Evolutionary conservation across 805 yeast species (phyloP).

Genomic region (Diddensiella caesifluorescens): DNA sequence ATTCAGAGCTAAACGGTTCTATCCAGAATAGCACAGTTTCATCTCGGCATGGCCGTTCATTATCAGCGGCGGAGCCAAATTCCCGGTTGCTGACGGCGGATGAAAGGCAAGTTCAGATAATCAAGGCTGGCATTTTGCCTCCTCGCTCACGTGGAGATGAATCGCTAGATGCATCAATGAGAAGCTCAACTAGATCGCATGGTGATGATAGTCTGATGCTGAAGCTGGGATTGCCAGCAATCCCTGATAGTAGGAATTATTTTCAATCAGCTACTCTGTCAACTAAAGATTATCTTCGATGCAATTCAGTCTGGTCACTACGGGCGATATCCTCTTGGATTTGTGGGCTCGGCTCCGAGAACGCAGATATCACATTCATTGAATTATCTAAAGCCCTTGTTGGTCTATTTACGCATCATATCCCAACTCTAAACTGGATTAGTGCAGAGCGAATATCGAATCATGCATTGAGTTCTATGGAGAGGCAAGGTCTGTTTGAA

Average conservation of each 20-base stretch:
- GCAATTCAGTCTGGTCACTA: constrained; percentile 21
- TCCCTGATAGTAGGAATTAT: constrained; percentile 18
- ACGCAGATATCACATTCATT: constrained; percentile 13
- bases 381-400: constrained; percentile 20
- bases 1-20: too few relatives aligned
- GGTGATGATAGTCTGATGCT: constrained; percentile 19
- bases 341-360: constrained; percentile 1
- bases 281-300: constrained; percentile 17
- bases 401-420: constrained; percentile 23
- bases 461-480: constrained; percentile 25
- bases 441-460: constrained; percentile 30
- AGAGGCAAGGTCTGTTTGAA: constrained; percentile 18
- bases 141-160: too few relatives aligned
- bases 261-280: constrained; percentile 22
- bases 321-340: constrained; percentile 19
- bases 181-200: constrained; percentile 16
- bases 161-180: constrained; percentile 12
- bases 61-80: too few relatives aligned
- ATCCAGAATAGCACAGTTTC: too few relatives aligned
- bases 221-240: constrained; percentile 20
- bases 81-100: too few relatives aligned
- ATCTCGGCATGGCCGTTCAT: too few relatives aligned
- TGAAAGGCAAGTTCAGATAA: too few relatives aligned
- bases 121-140: too few relatives aligned
- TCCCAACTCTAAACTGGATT: constrained; percentile 29